Percentiles rank a stretch among this genome's conserved stretches.
Conservation (phyloP, 441 rosid genomes). For the Adansonia madagascariensis region DNA sequence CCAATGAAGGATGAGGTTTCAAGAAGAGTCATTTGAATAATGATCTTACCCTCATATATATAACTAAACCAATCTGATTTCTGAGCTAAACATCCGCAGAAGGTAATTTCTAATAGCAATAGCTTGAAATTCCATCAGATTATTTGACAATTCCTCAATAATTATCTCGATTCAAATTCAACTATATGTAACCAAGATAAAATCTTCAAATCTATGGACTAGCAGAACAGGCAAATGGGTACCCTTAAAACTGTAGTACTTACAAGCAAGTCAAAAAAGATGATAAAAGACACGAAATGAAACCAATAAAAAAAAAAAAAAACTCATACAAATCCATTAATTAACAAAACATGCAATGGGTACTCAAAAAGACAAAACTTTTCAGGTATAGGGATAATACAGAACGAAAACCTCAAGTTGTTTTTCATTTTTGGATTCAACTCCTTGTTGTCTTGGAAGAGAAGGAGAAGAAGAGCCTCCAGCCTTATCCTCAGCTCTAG, state of each 20-base stretch:
- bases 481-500: constrained; percentile 79
- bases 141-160: neutral
- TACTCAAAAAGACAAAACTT: neutral
- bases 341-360: constrained; percentile 27
- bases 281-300: neutral
- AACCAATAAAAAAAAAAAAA: neutral
- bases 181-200: neutral
- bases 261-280: neutral
- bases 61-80: constrained; percentile 1
- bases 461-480: constrained; percentile 49
- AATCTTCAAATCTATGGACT: constrained; percentile 12
- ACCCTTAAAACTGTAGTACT: neutral
- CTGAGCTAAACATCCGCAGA: neutral
- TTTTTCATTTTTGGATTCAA: constrained; percentile 42
- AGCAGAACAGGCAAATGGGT: constrained; percentile 21
- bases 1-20: neutral
- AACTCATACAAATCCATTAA: neutral
- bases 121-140: neutral
- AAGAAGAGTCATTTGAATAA: neutral
- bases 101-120: neutral
- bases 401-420: constrained; percentile 51
- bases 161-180: constrained; percentile 11
- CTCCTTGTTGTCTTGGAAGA: constrained; percentile 39
- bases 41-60: neutral
- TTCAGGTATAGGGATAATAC: neutral